A percentile compares a stretch with the other conserved stretches of the same genome.
phyloP scores from a whole-genome alignment of 2,329 filamentous ascomycete species.

The Calonectria montana region DNA sequence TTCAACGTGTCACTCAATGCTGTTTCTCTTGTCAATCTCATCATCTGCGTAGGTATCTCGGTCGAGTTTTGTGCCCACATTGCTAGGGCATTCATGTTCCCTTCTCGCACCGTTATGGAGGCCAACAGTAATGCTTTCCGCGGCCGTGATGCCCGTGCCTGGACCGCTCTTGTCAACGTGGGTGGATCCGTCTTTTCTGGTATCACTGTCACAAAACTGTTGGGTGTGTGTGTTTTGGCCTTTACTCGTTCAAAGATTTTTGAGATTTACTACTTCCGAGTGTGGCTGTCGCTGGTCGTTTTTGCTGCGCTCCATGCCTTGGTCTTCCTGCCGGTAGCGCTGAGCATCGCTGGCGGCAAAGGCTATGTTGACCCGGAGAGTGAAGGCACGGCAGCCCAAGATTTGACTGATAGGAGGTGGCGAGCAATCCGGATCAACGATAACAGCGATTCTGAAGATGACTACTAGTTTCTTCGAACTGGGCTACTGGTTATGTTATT shows the following conservation, averaged over 20 bases:
- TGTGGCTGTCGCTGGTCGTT: slow-evolving; percentile 92
- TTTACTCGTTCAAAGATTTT: slow-evolving; percentile 99
- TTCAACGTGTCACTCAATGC: slow-evolving; percentile 92
- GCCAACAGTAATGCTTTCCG: slow-evolving; percentile 79
- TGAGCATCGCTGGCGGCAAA: slow-evolving; percentile 86
- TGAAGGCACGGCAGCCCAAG: slow-evolving; percentile 89
- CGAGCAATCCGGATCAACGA: slow-evolving; percentile 82
- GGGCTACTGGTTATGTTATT: not conserved
- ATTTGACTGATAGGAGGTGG: slow-evolving; percentile 83
- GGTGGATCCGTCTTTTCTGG: slow-evolving; percentile 95
- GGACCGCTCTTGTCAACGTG: slow-evolving; percentile 94
- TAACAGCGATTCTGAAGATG: slow-evolving; percentile 78
- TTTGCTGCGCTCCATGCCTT: slow-evolving; percentile 91
- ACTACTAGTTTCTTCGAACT: slow-evolving; percentile 50
- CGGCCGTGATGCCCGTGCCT: slow-evolving; percentile 85
- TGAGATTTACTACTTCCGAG: slow-evolving; percentile 98
- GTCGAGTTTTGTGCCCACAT: slow-evolving; percentile 99
- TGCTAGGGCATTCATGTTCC: slow-evolving; percentile 95
- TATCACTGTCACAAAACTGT: slow-evolving; percentile 94
- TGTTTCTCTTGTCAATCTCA: slow-evolving; percentile 92
- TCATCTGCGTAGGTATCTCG: slow-evolving; percentile 96
- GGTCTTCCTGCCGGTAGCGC: slow-evolving; percentile 88
- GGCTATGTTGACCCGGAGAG: slow-evolving; percentile 90
- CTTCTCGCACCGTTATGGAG: slow-evolving; percentile 84
- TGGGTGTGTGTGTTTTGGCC: slow-evolving; percentile 91